phyloP scores from a whole-genome alignment of 2,329 filamentous ascomycete species.

The Verticillium nubilum region DNA sequence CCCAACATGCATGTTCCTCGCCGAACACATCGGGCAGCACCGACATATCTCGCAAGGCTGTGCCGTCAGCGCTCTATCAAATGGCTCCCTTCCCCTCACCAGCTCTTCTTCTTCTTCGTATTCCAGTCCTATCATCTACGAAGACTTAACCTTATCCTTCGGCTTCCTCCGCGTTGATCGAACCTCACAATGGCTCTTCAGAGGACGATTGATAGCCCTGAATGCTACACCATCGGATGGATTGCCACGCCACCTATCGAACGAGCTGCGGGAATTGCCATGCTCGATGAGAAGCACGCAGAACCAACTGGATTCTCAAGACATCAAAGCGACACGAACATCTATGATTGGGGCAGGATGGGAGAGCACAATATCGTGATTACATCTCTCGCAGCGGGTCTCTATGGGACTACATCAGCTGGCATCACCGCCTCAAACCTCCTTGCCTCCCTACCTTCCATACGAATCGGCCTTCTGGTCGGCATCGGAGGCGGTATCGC shows the following conservation, averaged over 20 bases:
- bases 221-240: conserved; percentile 18
- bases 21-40: too few relatives aligned
- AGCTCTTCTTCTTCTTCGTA: too few relatives aligned
- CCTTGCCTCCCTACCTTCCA: conserved; percentile 3
- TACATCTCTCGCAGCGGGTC: conserved; percentile 14
- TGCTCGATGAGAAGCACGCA: conserved; percentile 18
- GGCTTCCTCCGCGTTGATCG: too few relatives aligned
- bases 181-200: too few relatives aligned
- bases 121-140: too few relatives aligned
- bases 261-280: conserved; percentile 15
- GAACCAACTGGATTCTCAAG: background rate
- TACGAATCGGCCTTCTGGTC: background rate
- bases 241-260: conserved; percentile 18
- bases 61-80: too few relatives aligned
- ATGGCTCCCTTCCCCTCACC: too few relatives aligned
- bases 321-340: conserved; percentile 14
- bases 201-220: too few relatives aligned
- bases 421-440: conserved; percentile 8
- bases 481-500: background rate
- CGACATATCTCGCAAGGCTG: too few relatives aligned
- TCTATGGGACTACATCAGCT: conserved; percentile 10
- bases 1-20: too few relatives aligned
- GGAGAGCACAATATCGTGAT: conserved; percentile 20
- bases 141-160: too few relatives aligned
- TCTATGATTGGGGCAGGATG: conserved; percentile 18